phyloP scores from a whole-genome alignment of 2,329 filamentous ascomycete species.

The Ophiostoma angusticollis region DNA sequence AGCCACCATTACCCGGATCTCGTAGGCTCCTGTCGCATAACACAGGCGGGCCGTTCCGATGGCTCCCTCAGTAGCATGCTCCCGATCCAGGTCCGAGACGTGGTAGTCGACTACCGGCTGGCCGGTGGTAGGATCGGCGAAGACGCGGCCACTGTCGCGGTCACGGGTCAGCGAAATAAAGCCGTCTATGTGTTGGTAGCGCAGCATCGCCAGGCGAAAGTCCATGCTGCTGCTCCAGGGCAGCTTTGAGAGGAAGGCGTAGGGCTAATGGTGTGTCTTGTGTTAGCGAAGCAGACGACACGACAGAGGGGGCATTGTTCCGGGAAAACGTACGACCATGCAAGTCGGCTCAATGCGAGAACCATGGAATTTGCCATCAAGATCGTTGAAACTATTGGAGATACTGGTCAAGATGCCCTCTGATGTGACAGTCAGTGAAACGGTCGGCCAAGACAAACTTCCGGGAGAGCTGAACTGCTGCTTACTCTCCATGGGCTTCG shows the following conservation, averaged over 20 bases:
- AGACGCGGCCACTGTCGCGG: constrained; percentile 61
- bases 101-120: constrained; percentile 56
- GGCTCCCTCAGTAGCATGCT: constrained; percentile 57
- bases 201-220: constrained; percentile 58
- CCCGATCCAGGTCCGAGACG: constrained; percentile 57
- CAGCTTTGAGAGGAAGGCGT: constrained; percentile 46
- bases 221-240: constrained; percentile 57
- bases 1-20: constrained; percentile 57
- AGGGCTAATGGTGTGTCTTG: constrained; percentile 41
- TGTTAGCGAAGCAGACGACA: too few relatives aligned
- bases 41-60: constrained; percentile 62
- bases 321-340: constrained; percentile 45
- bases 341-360: constrained; percentile 64
- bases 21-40: constrained; percentile 65
- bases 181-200: constrained; percentile 54
- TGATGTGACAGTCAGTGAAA: constrained; percentile 17
- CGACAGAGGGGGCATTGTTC: too few relatives aligned
- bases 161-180: constrained; percentile 69
- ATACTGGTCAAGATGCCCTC: constrained; percentile 70
- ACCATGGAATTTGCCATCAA: constrained; percentile 70
- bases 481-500: constrained; percentile 52
- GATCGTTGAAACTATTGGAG: constrained; percentile 64
- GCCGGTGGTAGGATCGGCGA: constrained; percentile 55
- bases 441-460: not conserved
- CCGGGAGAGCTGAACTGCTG: not conserved